Conservation (phyloP, 176 grass and related monocot genomes). For the Bothriochloa decipiens region DNA sequence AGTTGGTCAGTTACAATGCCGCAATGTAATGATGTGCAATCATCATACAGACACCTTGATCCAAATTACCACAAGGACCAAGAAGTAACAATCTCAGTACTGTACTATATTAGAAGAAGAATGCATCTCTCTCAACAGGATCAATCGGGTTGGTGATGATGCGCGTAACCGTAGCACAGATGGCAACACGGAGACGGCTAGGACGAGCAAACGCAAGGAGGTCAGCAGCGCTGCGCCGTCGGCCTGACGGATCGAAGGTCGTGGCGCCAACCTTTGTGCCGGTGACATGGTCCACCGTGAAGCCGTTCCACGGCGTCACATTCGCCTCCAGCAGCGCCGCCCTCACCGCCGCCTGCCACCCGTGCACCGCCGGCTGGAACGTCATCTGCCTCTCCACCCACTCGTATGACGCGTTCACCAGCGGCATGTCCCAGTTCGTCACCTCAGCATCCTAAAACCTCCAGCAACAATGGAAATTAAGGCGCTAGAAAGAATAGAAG, state of each 20-base stretch:
- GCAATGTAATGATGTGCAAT: not conserved
- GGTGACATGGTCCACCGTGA: conserved; percentile 67
- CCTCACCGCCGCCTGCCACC: conserved; percentile 71
- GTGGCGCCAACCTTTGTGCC: conserved; percentile 80
- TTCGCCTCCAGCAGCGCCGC: conserved; percentile 74
- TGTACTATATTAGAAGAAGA: not conserved
- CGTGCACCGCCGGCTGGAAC: conserved; percentile 57
- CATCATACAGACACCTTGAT: not conserved
- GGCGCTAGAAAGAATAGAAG: too few relatives aligned
- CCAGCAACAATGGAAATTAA: not conserved
- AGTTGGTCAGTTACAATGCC: not conserved
- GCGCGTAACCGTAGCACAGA: conserved; percentile 57
- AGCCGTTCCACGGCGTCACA: conserved; percentile 78
- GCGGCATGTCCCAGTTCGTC: conserved; percentile 60
- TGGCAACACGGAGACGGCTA: conserved; percentile 67
- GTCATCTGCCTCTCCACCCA: conserved; percentile 74
- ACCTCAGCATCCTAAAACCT: conserved; percentile 12
- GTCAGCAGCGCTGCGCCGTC: conserved; percentile 75
- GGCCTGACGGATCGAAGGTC: conserved; percentile 71
- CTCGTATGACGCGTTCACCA: conserved; percentile 75
- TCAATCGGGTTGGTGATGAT: conserved; percentile 60
- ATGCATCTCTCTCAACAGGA: conserved; percentile 41
- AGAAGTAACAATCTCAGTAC: not conserved
- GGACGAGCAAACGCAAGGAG: conserved; percentile 59
- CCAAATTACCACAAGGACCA: not conserved